Percentiles rank a stretch among this genome's conserved stretches.
Evolutionary conservation across 1,284 basidiomycete species (phyloP).

Genomic region (Ustilago tritici): DNA sequence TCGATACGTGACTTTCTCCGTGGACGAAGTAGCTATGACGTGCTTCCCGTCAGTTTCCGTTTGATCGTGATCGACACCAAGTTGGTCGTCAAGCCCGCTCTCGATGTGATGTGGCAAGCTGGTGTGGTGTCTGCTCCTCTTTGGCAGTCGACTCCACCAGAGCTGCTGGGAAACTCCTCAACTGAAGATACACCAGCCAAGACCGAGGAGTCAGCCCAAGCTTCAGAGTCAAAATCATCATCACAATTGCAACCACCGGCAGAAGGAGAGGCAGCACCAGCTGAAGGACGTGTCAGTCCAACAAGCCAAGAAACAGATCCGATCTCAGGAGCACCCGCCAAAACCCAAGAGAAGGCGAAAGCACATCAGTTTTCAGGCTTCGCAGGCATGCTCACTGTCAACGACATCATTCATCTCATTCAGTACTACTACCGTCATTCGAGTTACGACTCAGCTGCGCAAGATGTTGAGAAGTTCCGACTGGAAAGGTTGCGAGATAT

Average conservation of each 20-base stretch:
- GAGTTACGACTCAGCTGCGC: constrained; percentile 83
- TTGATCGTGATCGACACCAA: constrained; percentile 88
- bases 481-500: constrained; percentile 81
- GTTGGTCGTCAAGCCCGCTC: constrained; percentile 65
- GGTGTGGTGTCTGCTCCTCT: constrained; percentile 94
- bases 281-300: constrained; percentile 24
- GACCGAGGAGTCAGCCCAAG: not conserved
- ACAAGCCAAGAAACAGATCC: constrained; percentile 2
- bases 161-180: constrained; percentile 24
- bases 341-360: not conserved
- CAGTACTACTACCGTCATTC: constrained; percentile 67
- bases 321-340: not conserved
- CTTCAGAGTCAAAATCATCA: not conserved
- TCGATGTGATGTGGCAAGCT: constrained; percentile 69
- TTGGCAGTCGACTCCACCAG: constrained; percentile 73
- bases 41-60: constrained; percentile 94
- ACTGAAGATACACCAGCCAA: constrained; percentile 4
- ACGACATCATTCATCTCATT: constrained; percentile 68
- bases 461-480: constrained; percentile 94
- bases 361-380: constrained; percentile 59
- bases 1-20: constrained; percentile 86
- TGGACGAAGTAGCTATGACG: constrained; percentile 89
- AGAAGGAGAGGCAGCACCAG: not conserved
- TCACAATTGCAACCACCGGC: not conserved
- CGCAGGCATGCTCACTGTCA: constrained; percentile 69